Conservation (phyloP, 192 early-diverging fungal species). For the Coemansia pectinata region DNA sequence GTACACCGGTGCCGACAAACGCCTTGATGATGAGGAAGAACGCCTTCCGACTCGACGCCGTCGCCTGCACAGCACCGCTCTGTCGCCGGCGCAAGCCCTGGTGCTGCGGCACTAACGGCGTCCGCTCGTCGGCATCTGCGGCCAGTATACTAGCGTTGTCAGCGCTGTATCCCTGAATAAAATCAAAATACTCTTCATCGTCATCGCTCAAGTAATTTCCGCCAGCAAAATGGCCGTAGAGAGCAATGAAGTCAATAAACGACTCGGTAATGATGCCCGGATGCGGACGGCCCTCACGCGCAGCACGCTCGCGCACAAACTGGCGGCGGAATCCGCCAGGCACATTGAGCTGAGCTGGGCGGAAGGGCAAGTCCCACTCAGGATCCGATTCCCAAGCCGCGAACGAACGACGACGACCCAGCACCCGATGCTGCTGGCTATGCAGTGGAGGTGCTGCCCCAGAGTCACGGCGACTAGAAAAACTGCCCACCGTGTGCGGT, state of each 20-base stretch:
- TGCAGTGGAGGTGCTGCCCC: conserved; percentile 35
- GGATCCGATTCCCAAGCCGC: conserved; percentile 53
- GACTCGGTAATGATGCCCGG: conserved; percentile 79
- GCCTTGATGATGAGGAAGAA: conserved; percentile 80
- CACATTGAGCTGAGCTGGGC: conserved; percentile 56
- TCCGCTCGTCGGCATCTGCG: conserved; percentile 16
- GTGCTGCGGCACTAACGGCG: conserved; percentile 20
- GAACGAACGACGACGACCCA: conserved; percentile 46
- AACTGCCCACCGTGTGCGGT: neutral
- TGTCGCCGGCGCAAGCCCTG: conserved; percentile 8
- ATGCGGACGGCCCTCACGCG: conserved; percentile 60
- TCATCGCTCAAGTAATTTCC: conserved; percentile 86
- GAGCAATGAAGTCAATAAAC: conserved; percentile 92
- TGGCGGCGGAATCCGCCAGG: conserved; percentile 93
- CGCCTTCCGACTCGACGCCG: conserved; percentile 68
- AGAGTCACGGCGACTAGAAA: conserved; percentile 56
- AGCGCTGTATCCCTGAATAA: conserved; percentile 17
- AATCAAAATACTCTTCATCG: conserved; percentile 64
- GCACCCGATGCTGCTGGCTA: conserved; percentile 23
- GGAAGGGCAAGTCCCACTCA: conserved; percentile 43
- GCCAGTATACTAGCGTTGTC: neutral
- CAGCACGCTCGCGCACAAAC: conserved; percentile 77
- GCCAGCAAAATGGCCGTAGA: conserved; percentile 95
- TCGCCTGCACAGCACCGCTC: conserved; percentile 31
- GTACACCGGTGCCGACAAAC: conserved; percentile 78